These are phyloP conservation scores for Thraustochytrium sp. DNA, from an alignment of 352 stramenopile species.

Conservation along the genomic window DNA sequence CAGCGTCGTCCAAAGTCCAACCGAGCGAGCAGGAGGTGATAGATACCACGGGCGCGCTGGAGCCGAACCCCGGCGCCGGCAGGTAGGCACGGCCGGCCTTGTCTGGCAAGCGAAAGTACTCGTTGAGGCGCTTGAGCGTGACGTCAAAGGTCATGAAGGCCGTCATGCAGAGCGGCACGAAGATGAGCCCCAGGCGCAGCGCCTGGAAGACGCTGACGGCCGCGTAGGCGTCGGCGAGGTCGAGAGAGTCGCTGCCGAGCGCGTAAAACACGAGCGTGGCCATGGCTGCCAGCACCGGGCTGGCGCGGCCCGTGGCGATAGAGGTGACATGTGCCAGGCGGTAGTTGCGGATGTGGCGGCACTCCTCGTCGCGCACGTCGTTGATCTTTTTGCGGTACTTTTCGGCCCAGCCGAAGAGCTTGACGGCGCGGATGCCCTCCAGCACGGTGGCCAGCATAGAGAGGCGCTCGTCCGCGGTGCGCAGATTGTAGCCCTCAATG, in stretches of 20 bases:
- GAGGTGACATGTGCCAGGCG: constrained; percentile 18
- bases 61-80: background rate
- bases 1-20: background rate
- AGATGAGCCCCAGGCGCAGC: constrained; percentile 30
- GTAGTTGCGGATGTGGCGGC: background rate
- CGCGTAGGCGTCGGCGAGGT: constrained; percentile 9
- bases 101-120: constrained; percentile 5
- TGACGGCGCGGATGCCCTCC: constrained; percentile 34
- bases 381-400: background rate
- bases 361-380: constrained; percentile 9
- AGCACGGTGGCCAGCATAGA: background rate
- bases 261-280: constrained; percentile 14
- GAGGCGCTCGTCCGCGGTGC: constrained; percentile 5
- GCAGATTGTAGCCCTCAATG: constrained; percentile 8
- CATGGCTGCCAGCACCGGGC: constrained; percentile 17
- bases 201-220: constrained; percentile 31
- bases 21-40: background rate
- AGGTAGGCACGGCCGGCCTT: background rate
- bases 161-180: constrained; percentile 11
- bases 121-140: constrained; percentile 19
- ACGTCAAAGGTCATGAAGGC: constrained; percentile 29
- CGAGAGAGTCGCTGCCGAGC: background rate
- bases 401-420: constrained; percentile 40
- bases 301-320: background rate
- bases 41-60: background rate